These are phyloP conservation scores for Candida broadrunensis DNA, from an alignment of 805 yeast genomes.

Conservation along the genomic window DNA sequence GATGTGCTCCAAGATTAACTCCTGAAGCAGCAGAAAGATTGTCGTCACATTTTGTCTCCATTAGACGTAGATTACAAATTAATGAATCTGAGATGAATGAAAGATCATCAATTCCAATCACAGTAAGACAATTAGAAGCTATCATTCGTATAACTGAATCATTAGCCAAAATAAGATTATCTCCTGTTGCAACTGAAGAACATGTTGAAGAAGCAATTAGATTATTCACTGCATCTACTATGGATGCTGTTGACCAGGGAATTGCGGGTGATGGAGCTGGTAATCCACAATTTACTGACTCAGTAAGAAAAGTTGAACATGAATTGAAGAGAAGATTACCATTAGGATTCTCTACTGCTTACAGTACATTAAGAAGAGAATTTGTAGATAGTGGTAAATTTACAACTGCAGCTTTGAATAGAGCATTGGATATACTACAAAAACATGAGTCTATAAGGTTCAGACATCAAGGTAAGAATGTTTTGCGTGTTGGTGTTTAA, in stretches of 20 bases:
- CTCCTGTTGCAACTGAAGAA: conserved; percentile 79
- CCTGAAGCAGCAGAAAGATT: conserved; percentile 87
- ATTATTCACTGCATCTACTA: conserved; percentile 92
- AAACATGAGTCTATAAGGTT: conserved; percentile 84
- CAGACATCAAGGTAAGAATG: conserved; percentile 80
- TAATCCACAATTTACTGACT: conserved; percentile 60
- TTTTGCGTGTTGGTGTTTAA: conserved; percentile 71
- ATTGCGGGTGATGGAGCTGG: conserved; percentile 44
- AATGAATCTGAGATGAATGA: conserved; percentile 81
- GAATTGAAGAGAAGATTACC: conserved; percentile 89
- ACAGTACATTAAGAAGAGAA: conserved; percentile 77
- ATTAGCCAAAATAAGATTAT: conserved; percentile 78
- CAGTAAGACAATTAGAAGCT: conserved; percentile 96
- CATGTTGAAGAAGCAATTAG: conserved; percentile 97
- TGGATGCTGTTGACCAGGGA: conserved; percentile 86
- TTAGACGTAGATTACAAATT: conserved; percentile 76
- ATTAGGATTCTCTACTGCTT: conserved; percentile 93
- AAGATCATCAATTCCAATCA: conserved; percentile 93
- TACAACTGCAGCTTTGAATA: conserved; percentile 71
- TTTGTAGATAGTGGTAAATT: conserved; percentile 66
- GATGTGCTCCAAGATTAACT: conserved; percentile 90
- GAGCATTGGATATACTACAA: conserved; percentile 77
- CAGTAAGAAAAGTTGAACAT: conserved; percentile 75
- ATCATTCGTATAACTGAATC: conserved; percentile 94
- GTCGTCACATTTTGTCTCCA: conserved; percentile 88